phyloP scores from a whole-genome alignment of 176 grass and related monocot species.

The Carex littledalei region DNA sequence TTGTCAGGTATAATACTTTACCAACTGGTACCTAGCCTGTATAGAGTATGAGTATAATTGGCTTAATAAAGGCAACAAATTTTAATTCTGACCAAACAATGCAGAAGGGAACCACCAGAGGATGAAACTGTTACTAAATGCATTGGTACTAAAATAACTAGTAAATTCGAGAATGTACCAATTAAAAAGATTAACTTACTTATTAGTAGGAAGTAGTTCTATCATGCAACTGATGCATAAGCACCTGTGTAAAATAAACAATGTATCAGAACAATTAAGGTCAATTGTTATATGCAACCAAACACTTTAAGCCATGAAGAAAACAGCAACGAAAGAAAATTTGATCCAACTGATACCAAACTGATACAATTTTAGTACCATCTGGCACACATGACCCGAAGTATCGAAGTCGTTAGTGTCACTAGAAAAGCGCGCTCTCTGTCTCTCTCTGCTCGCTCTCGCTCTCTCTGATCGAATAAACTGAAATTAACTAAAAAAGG shows the following conservation, averaged over 20 bases:
- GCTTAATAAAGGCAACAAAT: not conserved
- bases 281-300: not conserved
- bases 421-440: not conserved
- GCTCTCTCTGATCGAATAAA: not conserved
- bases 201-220: not conserved
- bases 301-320: not conserved
- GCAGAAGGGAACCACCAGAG: not conserved
- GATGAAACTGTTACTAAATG: not conserved
- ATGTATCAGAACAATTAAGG: not conserved
- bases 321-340: not conserved
- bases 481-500: not conserved
- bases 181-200: slow-evolving; percentile 4
- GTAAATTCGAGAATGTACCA: not conserved
- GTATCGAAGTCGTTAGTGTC: not conserved
- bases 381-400: not conserved
- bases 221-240: not conserved
- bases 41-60: not conserved
- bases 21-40: not conserved
- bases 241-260: slow-evolving; percentile 5
- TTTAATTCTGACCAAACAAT: not conserved
- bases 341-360: not conserved
- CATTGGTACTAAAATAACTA: not conserved
- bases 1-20: not conserved
- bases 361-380: not conserved
- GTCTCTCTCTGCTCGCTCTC: not conserved